A percentile compares a stretch with the other conserved stretches of the same genome.
Conservation (phyloP, 257 asterid genomes). For the Echites panduratus region DNA sequence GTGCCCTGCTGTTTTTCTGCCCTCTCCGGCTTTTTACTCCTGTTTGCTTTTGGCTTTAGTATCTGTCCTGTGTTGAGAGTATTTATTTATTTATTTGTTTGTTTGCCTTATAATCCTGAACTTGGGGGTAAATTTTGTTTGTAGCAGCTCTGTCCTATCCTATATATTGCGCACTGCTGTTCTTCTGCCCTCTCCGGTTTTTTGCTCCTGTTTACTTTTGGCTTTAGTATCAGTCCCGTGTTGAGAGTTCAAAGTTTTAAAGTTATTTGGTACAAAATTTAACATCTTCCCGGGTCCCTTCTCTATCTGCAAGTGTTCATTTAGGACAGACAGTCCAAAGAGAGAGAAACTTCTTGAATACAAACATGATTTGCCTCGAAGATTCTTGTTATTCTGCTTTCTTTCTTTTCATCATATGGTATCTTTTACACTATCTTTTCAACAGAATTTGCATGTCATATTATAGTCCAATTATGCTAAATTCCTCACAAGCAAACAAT, state of each 20-base stretch:
- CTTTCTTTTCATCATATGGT: not conserved
- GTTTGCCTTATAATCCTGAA: too few species aligned
- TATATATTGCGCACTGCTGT: not conserved
- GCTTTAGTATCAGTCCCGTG: not conserved
- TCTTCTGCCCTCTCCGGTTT: not conserved
- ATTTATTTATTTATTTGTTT: too few species aligned
- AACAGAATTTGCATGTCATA: not conserved
- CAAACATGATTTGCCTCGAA: not conserved
- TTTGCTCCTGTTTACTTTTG: not conserved
- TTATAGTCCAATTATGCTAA: not conserved
- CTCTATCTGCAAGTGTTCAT: not conserved
- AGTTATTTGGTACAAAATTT: not conserved
- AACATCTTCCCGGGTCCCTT: not conserved
- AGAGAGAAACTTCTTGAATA: not conserved
- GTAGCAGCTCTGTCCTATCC: too few species aligned
- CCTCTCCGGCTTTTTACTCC: not conserved
- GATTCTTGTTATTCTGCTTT: not conserved
- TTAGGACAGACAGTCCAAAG: not conserved
- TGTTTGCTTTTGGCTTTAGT: not conserved
- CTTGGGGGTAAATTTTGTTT: not conserved
- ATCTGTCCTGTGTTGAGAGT: not conserved
- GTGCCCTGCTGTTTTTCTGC: not conserved
- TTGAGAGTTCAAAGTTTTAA: not conserved
- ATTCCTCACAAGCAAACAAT: not conserved
- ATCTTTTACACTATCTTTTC: not conserved